phyloP scores from a whole-genome alignment of 176 grass and related monocot genomes.

The Bromus sterilis region DNA sequence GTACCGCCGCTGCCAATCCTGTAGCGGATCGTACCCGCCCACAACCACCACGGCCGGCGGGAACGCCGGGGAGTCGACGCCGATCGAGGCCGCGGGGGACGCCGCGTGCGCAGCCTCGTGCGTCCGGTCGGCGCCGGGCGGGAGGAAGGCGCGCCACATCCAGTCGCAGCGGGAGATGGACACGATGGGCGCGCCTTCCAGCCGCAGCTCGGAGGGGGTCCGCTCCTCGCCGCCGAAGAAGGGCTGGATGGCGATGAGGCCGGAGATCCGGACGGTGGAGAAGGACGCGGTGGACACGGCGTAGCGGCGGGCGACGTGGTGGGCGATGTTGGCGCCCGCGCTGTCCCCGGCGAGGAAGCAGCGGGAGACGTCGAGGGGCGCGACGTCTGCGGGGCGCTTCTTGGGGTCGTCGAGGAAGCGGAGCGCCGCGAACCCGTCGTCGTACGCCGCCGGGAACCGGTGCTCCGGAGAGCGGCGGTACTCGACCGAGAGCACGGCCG shows the following conservation, averaged over 20 bases:
- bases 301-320: constrained; percentile 75
- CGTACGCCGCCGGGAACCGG: constrained; percentile 57
- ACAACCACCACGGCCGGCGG: constrained; percentile 54
- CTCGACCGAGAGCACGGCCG: constrained; percentile 57
- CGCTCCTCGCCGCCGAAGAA: constrained; percentile 88
- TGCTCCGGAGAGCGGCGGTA: constrained; percentile 68
- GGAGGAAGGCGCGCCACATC: constrained; percentile 89
- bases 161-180: constrained; percentile 48
- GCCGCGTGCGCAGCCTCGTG: constrained; percentile 38
- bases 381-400: neutral
- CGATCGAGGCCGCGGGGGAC: neutral
- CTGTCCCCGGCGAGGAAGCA: constrained; percentile 69
- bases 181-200: constrained; percentile 54
- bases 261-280: constrained; percentile 16
- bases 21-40: constrained; percentile 69
- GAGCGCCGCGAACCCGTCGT: constrained; percentile 57
- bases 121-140: constrained; percentile 37
- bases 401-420: constrained; percentile 51
- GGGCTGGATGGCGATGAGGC: constrained; percentile 65
- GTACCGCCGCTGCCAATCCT: constrained; percentile 76
- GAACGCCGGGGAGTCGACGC: constrained; percentile 3
- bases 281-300: constrained; percentile 5
- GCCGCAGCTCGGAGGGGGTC: constrained; percentile 50
- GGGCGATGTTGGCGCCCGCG: constrained; percentile 54
- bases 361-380: constrained; percentile 31